Conservation (phyloP, 2,329 filamentous ascomycete genomes). For the Colletotrichum euphorbiae region DNA sequence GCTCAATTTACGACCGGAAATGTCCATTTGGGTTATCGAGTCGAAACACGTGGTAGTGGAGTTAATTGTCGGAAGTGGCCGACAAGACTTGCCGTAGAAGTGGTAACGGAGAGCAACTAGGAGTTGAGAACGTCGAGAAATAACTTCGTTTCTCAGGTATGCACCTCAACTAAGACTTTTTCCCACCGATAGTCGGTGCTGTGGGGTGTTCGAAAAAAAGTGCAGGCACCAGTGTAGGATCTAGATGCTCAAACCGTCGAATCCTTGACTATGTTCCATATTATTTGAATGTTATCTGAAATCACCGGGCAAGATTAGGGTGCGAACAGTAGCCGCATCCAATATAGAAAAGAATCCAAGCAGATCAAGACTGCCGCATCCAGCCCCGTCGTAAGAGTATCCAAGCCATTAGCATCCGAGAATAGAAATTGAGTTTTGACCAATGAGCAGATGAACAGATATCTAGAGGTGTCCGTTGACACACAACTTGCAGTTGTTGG, state of each 20-base stretch:
- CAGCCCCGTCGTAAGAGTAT: background rate
- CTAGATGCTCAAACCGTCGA: too few relatives aligned
- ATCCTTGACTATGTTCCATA: background rate
- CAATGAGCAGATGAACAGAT: background rate
- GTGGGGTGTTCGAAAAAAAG: too few relatives aligned
- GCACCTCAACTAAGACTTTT: too few relatives aligned
- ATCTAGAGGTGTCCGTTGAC: slow-evolving; percentile 19
- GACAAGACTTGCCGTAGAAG: slow-evolving; percentile 50
- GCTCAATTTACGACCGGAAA: slow-evolving; percentile 49
- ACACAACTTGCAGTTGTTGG: slow-evolving; percentile 27
- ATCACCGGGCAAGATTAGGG: background rate
- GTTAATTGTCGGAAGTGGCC: slow-evolving; percentile 59
- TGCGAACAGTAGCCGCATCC: background rate
- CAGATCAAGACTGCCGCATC: background rate
- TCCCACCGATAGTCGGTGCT: too few relatives aligned
- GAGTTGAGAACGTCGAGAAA: too few relatives aligned
- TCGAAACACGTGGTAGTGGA: slow-evolving; percentile 61
- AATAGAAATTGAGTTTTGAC: background rate
- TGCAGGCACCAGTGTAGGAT: too few relatives aligned
- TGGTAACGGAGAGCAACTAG: slow-evolving; percentile 44
- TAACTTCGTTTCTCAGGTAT: too few relatives aligned
- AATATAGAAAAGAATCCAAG: background rate
- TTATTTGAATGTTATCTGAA: background rate
- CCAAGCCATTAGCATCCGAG: background rate
- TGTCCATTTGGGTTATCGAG: slow-evolving; percentile 55